Conservation (phyloP, 345 rosid species). For the Noccaea caerulescens region DNA sequence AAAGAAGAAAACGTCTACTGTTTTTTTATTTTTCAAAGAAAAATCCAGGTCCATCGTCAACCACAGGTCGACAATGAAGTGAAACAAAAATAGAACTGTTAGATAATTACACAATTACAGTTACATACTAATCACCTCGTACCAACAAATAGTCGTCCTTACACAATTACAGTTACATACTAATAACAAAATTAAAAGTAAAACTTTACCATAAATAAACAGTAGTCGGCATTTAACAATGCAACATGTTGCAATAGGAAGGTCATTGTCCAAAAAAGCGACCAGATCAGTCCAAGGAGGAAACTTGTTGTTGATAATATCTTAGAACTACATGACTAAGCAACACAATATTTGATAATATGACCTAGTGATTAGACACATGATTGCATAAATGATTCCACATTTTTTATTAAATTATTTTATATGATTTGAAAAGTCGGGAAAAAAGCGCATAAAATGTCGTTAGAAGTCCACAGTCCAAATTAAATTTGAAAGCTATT, state of each 20-base stretch:
- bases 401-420: background rate
- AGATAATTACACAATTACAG: background rate
- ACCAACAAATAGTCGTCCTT: background rate
- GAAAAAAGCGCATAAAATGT: slow-evolving; percentile 13
- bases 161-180: no score
- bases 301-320: slow-evolving; percentile 24
- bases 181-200: background rate
- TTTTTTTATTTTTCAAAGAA: no score
- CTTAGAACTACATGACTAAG: background rate
- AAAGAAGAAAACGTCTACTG: background rate
- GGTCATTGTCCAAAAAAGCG: slow-evolving; percentile 18
- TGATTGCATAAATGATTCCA: slow-evolving; percentile 26
- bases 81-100: background rate
- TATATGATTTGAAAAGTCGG: slow-evolving; percentile 20
- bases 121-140: slow-evolving; percentile 1
- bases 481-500: slow-evolving; percentile 37
- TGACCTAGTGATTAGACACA: slow-evolving; percentile 39
- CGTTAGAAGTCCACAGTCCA: slow-evolving; percentile 26
- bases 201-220: background rate
- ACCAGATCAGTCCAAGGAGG: slow-evolving; percentile 15
- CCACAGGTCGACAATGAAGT: background rate
- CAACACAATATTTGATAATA: slow-evolving; percentile 24
- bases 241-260: slow-evolving; percentile 17
- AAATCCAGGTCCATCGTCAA: background rate
- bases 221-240: slow-evolving; percentile 18